Conservation (phyloP, 2,329 filamentous ascomycete species). For the Sphaerostilbella broomeana region DNA sequence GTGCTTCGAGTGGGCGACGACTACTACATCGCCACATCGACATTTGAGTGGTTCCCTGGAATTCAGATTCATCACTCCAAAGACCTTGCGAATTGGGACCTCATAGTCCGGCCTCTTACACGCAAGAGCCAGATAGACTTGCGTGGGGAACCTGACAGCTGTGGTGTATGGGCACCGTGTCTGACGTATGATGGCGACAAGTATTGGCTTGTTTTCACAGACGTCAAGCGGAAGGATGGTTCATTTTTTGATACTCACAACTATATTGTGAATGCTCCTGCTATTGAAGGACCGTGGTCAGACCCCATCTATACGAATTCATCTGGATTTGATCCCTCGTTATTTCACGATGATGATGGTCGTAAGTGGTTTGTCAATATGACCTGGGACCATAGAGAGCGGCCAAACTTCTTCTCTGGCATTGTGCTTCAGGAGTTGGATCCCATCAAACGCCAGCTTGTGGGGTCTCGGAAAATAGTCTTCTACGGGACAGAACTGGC, state of each 20-base stretch:
- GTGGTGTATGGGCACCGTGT: constrained; percentile 59
- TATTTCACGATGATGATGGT: constrained; percentile 53
- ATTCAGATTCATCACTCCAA: constrained; percentile 49
- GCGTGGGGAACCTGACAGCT: constrained; percentile 53
- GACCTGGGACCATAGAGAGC: constrained; percentile 47
- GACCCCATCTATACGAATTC: constrained; percentile 54
- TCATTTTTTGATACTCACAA: constrained; percentile 59
- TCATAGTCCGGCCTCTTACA: constrained; percentile 40
- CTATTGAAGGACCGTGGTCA: constrained; percentile 55
- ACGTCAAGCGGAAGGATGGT: constrained; percentile 61
- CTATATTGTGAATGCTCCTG: constrained; percentile 50
- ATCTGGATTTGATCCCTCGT: constrained; percentile 55
- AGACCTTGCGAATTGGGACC: constrained; percentile 47
- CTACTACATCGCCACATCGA: constrained; percentile 51
- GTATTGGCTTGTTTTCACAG: constrained; percentile 60
- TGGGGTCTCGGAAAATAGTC: constrained; percentile 50
- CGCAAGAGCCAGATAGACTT: constrained; percentile 48
- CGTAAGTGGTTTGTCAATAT: constrained; percentile 53
- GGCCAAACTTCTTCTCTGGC: constrained; percentile 45
- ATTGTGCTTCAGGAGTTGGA: constrained; percentile 55
- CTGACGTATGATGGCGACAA: constrained; percentile 52
- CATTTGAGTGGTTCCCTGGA: constrained; percentile 50
- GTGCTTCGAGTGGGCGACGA: constrained; percentile 45
- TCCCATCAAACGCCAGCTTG: constrained; percentile 39
- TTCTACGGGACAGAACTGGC: constrained; percentile 49